These are phyloP conservation scores for Erysimum cheiranthoides DNA, from an alignment of 345 rosid species.

Conservation along the genomic window DNA sequence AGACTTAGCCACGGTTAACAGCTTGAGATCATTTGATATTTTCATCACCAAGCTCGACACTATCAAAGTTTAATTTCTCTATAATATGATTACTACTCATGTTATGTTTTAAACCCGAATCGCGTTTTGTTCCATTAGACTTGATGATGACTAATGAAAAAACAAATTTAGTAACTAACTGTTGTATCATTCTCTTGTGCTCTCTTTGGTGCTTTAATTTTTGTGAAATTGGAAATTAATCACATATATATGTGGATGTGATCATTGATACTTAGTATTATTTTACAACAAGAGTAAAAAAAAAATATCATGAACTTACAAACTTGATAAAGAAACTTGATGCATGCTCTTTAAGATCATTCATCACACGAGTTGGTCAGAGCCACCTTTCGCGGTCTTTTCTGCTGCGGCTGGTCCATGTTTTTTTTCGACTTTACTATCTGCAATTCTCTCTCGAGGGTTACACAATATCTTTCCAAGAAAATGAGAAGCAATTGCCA, in stretches of 20 bases:
- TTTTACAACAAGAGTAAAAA: slow-evolving; percentile 16
- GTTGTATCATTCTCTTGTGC: neutral
- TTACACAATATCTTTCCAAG: slow-evolving; percentile 31
- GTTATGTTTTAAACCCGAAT: neutral
- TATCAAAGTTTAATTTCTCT: neutral
- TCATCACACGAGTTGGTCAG: slow-evolving; percentile 25
- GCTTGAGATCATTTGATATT: neutral
- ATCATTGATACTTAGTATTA: neutral
- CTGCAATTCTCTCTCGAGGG: slow-evolving; percentile 42
- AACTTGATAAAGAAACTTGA: slow-evolving; percentile 11
- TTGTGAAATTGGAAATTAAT: neutral
- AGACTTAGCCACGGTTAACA: neutral
- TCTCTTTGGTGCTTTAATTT: neutral
- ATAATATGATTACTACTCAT: neutral
- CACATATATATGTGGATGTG: slow-evolving; percentile 5
- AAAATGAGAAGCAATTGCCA: slow-evolving; percentile 41
- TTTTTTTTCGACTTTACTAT: slow-evolving; percentile 20
- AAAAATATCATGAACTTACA: slow-evolving; percentile 3
- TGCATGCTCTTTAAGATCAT: slow-evolving; percentile 10
- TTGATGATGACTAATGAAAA: neutral
- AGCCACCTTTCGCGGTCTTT: slow-evolving; percentile 18
- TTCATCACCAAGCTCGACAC: neutral
- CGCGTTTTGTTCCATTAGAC: neutral
- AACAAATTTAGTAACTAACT: neutral
- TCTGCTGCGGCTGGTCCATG: slow-evolving; percentile 20